Evolutionary conservation across 2,329 filamentous ascomycete species (phyloP).

Genomic region (Sclerotinia spermophila): DNA sequence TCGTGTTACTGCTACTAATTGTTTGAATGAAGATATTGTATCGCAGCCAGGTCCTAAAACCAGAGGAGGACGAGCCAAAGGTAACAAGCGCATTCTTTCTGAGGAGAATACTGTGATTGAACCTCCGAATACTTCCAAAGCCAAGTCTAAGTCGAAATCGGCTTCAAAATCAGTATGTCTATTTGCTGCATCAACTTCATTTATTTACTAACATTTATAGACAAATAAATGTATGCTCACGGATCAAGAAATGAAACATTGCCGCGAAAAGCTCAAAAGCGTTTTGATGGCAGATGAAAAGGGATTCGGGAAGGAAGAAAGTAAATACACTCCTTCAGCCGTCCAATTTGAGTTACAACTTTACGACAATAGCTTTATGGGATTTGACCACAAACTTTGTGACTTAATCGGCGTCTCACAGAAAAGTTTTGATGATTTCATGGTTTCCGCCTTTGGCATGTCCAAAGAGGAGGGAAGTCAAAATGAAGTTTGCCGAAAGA

Average conservation of each 20-base stretch:
- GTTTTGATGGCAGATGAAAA: neutral
- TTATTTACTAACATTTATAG: neutral
- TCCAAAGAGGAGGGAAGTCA: neutral
- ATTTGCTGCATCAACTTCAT: neutral
- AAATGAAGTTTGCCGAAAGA: neutral
- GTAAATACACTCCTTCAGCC: neutral
- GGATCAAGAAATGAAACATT: neutral
- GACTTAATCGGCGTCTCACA: neutral
- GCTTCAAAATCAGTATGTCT: neutral
- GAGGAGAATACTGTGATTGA: neutral
- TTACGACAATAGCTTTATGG: neutral
- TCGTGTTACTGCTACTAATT: neutral
- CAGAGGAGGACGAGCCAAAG: neutral
- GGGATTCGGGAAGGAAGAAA: neutral
- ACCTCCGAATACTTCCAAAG: neutral
- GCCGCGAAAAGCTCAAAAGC: neutral
- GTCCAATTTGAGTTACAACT: neutral
- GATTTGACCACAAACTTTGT: neutral
- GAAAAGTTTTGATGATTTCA: neutral
- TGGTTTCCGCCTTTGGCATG: neutral
- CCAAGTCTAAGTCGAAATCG: neutral
- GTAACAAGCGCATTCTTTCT: neutral
- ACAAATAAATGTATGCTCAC: neutral
- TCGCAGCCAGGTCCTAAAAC: neutral
- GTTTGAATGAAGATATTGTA: neutral